Evolutionary conservation across 2,329 filamentous ascomycete species (phyloP), one percentile per base, ranked within the genome.

Genomic region (Ilyonectria destructans): DNA sequence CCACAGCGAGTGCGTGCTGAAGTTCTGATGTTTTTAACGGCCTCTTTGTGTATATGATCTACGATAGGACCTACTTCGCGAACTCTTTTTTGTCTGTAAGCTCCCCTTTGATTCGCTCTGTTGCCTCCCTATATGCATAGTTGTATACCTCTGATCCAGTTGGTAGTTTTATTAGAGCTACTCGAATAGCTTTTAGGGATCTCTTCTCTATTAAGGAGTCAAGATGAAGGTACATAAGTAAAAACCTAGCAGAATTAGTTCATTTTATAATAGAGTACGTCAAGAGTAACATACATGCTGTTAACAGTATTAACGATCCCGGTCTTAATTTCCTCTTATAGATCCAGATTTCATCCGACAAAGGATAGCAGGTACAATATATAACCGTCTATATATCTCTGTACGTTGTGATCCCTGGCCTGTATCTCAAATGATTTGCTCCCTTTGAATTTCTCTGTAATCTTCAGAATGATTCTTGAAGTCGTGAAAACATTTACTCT

Each of bases 101-200:
- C 55, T 87, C 84, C 0, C 70, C 64, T 17, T 80, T 56, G 33
- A 88, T 85, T 21, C 84, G 75, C 3, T 81, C 33, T 73, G 87
- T 82, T 0, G 82, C 80, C 0, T 81, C 67, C 0, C 78, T 62
- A 52, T 89, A 89, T 0, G 82, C 81, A 6, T 69, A 4, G 15
- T 83, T 73, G 17, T 83, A 82, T 4, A 75, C 77, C 13, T 72
- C 54, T 4, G 73, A 71, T 9, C 79, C 80, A 15, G 52, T 78
- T 0, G 75, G 69, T 0, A 86, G 69, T 0, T 69, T 74, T 43
- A 61, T 8, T 1, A 87, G 67, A 4, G 79, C 74, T 1, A 37
- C 55, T 33, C 69, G 67, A 8, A 87, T 69, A 1, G 71, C 74
- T 51, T 81, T 83, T 0, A 61, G 49, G 0, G 80, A 79, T 37